phyloP scores from a whole-genome alignment of 108 stramenopile genomes.

The Skeletonema potamos region DNA sequence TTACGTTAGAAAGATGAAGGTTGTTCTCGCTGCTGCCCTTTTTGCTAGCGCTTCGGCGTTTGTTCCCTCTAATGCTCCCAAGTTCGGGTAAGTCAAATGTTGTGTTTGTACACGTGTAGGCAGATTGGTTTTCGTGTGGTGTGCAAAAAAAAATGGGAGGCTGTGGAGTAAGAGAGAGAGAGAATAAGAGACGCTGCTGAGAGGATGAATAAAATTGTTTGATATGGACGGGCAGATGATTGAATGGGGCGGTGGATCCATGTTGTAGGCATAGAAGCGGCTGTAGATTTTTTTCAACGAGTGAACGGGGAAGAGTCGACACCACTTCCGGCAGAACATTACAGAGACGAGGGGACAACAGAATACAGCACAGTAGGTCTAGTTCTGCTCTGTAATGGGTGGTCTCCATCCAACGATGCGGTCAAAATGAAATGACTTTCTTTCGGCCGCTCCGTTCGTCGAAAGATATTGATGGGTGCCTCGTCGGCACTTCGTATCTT shows the following conservation, averaged over 20 bases:
- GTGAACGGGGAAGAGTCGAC: too few relatives aligned
- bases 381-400: neutral
- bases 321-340: neutral
- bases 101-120: neutral
- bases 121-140: too few relatives aligned
- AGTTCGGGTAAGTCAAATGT: conserved; percentile 24
- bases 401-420: neutral
- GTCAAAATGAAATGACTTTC: too few relatives aligned
- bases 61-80: conserved; percentile 20
- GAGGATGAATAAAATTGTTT: too few relatives aligned
- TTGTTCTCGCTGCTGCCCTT: conserved; percentile 19
- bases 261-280: too few relatives aligned
- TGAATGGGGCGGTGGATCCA: too few relatives aligned
- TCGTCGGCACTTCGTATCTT: too few relatives aligned
- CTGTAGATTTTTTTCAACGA: too few relatives aligned
- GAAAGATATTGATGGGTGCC: too few relatives aligned
- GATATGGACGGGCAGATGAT: neutral
- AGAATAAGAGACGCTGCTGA: too few relatives aligned
- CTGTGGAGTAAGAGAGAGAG: neutral
- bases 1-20: conserved; percentile 22
- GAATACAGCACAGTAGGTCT: too few relatives aligned
- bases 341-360: neutral
- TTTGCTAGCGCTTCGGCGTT: conserved; percentile 32
- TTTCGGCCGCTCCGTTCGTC: too few relatives aligned
- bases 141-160: neutral